Conservation (phyloP, 2,329 filamentous ascomycete species). For the Colletotrichum sp. region DNA sequence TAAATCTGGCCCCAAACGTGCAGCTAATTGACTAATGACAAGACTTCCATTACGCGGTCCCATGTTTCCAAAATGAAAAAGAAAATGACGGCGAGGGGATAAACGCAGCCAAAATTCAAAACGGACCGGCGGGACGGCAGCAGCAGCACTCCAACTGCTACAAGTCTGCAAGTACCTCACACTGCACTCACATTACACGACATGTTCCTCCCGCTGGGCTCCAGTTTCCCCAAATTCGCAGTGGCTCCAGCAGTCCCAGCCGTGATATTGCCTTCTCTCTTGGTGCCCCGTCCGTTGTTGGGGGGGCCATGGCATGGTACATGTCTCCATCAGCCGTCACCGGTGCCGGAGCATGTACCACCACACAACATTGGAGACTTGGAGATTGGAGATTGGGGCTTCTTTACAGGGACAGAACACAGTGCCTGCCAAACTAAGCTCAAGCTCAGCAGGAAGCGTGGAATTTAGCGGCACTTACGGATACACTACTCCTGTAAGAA, state of each 20-base stretch:
- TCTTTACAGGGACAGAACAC: neutral
- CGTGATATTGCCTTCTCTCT: neutral
- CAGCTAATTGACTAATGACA: neutral
- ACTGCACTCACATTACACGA: neutral
- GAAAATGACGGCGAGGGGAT: neutral
- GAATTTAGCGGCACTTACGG: neutral
- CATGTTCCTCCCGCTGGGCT: neutral
- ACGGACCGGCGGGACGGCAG: neutral
- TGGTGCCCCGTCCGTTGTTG: neutral
- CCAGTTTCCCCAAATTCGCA: neutral
- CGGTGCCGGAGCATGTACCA: neutral
- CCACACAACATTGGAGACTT: neutral
- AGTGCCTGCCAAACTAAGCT: neutral
- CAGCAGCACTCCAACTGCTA: neutral
- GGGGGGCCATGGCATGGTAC: neutral
- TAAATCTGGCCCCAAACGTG: neutral
- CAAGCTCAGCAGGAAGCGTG: neutral
- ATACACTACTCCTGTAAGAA: neutral
- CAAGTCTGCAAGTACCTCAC: neutral
- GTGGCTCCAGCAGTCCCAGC: neutral
- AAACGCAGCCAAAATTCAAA: neutral
- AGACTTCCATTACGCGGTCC: conserved; percentile 3
- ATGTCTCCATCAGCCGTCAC: neutral
- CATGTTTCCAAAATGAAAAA: neutral
- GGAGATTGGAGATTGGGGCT: neutral